phyloP scores from a whole-genome alignment of 2,329 filamentous ascomycete species.

The Aspergillus sp. region DNA sequence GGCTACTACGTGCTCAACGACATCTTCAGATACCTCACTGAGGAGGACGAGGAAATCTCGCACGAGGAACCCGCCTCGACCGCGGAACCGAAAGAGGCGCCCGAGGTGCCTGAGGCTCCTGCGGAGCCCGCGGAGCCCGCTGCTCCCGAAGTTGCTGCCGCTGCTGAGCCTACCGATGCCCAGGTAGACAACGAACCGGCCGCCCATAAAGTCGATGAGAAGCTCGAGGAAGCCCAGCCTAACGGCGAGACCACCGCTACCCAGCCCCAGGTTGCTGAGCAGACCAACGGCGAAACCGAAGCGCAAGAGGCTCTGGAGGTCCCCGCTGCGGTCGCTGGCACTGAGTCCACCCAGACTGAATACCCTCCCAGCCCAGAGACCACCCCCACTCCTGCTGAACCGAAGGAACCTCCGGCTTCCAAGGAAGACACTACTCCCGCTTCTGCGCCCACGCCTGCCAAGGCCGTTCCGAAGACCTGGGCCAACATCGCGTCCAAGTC shows the following conservation, averaged over 20 bases:
- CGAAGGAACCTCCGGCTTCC: constrained; percentile 36
- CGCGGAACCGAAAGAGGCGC: constrained; percentile 12
- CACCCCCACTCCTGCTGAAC: constrained; percentile 45
- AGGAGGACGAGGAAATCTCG: constrained; percentile 58
- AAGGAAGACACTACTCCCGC: constrained; percentile 44
- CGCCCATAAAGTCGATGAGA: constrained; percentile 58
- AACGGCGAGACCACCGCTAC: constrained; percentile 34
- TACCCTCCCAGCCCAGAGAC: constrained; percentile 58
- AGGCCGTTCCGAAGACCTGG: constrained; percentile 57
- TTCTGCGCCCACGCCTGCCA: constrained; percentile 11
- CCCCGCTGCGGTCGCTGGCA: constrained; percentile 28
- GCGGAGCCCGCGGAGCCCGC: constrained; percentile 39
- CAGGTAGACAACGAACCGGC: constrained; percentile 38
- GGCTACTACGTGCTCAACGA: constrained; percentile 98
- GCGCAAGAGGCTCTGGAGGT: constrained; percentile 13
- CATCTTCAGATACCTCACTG: constrained; percentile 88
- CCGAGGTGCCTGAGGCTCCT: constrained; percentile 24
- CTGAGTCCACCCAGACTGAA: constrained; percentile 44
- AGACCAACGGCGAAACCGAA: constrained; percentile 28
- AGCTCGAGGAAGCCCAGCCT: constrained; percentile 58
- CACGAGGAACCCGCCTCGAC: constrained; percentile 31
- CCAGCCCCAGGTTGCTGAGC: constrained; percentile 19
- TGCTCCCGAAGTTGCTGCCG: constrained; percentile 31
- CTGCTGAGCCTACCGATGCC: constrained; percentile 15
- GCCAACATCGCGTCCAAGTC: constrained; percentile 50